A percentile compares a stretch with the other conserved stretches of the same genome.
These are phyloP conservation scores for Claviceps monticola DNA, from an alignment of 2,329 filamentous ascomycete species.

Conservation along the genomic window DNA sequence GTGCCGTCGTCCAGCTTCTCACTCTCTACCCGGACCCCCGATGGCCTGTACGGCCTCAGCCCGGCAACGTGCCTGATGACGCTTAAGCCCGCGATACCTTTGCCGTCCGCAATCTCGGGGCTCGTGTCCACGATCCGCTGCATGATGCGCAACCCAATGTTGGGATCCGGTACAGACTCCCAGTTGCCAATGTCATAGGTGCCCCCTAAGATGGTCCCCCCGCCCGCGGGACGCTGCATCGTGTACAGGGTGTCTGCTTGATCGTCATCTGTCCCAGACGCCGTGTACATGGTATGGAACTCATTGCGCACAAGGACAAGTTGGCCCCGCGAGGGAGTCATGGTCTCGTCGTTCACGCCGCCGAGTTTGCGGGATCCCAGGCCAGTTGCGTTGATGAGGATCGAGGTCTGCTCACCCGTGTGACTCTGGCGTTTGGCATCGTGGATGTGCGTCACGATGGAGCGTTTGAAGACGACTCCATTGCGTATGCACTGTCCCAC, in stretches of 20 bases:
- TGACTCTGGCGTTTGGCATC: constrained; percentile 45
- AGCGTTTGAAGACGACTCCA: constrained; percentile 55
- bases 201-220: constrained; percentile 77
- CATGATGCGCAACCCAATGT: constrained; percentile 74
- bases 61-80: constrained; percentile 75
- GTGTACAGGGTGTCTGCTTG: constrained; percentile 61
- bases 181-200: constrained; percentile 69
- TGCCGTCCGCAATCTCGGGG: constrained; percentile 48
- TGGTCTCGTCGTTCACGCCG: constrained; percentile 61
- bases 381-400: constrained; percentile 78
- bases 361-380: constrained; percentile 62
- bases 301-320: constrained; percentile 73
- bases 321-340: constrained; percentile 71
- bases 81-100: constrained; percentile 59
- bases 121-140: constrained; percentile 52
- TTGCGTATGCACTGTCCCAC: constrained; percentile 63
- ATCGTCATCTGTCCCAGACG: constrained; percentile 61
- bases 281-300: constrained; percentile 52
- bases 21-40: constrained; percentile 61
- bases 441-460: constrained; percentile 51
- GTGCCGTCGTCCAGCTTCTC: constrained; percentile 34
- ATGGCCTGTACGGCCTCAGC: constrained; percentile 58
- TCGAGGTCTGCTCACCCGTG: constrained; percentile 42
- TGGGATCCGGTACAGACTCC: constrained; percentile 66
- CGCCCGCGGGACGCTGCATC: constrained; percentile 69